phyloP scores from a whole-genome alignment of 2,329 filamentous ascomycete species.

The Colletotrichum zoysiae region DNA sequence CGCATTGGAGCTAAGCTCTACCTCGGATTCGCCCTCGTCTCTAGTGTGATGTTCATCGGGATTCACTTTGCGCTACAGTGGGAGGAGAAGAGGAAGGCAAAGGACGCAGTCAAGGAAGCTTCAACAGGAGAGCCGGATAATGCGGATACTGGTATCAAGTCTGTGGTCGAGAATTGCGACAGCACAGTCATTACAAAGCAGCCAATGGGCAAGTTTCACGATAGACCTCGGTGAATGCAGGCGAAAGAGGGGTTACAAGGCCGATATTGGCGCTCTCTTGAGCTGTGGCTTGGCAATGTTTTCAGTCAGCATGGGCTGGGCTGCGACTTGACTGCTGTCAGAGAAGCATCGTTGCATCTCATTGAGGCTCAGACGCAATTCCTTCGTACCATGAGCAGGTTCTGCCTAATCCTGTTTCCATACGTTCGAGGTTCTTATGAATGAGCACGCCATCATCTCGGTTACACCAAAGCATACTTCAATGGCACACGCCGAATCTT shows the following conservation, averaged over 20 bases:
- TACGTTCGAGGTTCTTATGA: not conserved
- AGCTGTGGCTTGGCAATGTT: not conserved
- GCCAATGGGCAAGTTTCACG: constrained; percentile 1
- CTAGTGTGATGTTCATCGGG: constrained; percentile 18
- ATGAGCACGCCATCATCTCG: not conserved
- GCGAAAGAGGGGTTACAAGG: not conserved
- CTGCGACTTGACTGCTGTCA: not conserved
- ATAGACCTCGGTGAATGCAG: not conserved
- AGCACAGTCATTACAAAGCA: not conserved
- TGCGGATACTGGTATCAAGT: constrained; percentile 17
- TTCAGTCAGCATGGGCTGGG: not conserved
- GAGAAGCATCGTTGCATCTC: not conserved
- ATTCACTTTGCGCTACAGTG: constrained; percentile 34
- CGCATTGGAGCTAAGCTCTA: constrained; percentile 28
- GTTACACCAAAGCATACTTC: not conserved
- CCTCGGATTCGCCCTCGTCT: constrained; percentile 21
- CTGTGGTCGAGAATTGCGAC: not conserved
- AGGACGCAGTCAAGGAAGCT: constrained; percentile 27
- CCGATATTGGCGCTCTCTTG: no score
- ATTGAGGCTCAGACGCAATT: not conserved
- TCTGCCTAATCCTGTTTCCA: not conserved
- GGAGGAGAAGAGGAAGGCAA: constrained; percentile 29
- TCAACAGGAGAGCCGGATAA: constrained; percentile 20
- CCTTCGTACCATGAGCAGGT: not conserved
- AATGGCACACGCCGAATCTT: not conserved